Base-by-base conservation (phyloP, 441 rosid genomes). In the Syzygium malaccense region DNA sequence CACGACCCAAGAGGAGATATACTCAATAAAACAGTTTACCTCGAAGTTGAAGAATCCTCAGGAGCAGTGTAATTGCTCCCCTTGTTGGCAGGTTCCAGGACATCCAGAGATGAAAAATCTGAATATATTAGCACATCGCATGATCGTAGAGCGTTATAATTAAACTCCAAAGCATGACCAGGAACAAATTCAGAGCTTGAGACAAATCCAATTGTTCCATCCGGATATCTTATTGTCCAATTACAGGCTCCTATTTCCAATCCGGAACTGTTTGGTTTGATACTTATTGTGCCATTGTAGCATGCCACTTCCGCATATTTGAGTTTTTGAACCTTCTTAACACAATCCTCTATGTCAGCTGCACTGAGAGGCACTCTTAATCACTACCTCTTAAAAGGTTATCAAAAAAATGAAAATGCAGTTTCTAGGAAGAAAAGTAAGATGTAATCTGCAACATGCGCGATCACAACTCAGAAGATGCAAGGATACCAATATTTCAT, bases 211-310 rank as follows among this genome's bases (percentile, higher is more conserved):
- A 95, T 85, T 66, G 91, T 94, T 90, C 92, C 89, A 66, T 93
- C 89, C 51, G 96, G 98, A 88, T 95, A 91, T 85, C 88, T 92
- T 55, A 96, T 91, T 57, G 93, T 92, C 99, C 99, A 98, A 90
- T 95, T 95, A 91, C 97, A 95, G 23, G 98, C 93, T 48, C 99
- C 99, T 66, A 98, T 94, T 90, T 96, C 98, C 89, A 93, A 90
- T 89, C 99, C 96, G 62, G 99, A 98, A 92, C 99, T 96, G 90
- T 93, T 87, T 37, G 98, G 95, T 88, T 93, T 94, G 45, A 98
- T 84, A 71, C 93, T 87, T 93, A 96, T 88, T 49, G 91, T 92
- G 87, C 98, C 97, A 88, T 95, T 96, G 89, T 96, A 95, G 92
- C 97, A 98, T 60, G 92, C 92, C 92, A 93, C 98, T 93, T 98